Evolutionary conservation across 1,139 yeast species (phyloP).

Genomic region (Sugiyamaella grinbergsii): DNA sequence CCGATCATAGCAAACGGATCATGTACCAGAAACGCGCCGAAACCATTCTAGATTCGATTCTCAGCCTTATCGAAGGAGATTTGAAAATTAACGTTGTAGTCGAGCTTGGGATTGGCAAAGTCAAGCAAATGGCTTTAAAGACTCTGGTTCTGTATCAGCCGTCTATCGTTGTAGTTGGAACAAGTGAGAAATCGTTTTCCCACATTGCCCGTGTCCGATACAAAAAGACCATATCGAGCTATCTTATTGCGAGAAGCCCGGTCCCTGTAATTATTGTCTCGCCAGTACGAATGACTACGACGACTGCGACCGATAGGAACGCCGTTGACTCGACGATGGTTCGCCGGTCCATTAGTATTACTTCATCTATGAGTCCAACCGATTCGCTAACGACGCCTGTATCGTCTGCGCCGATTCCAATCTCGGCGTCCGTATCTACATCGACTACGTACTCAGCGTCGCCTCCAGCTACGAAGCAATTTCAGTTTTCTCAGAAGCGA

Average conservation of each 20-base stretch:
- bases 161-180: constrained; percentile 35
- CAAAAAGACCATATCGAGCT: constrained; percentile 33
- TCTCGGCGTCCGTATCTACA: background rate
- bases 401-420: background rate
- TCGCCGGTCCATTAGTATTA: constrained; percentile 8
- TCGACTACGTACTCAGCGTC: background rate
- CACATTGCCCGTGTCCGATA: constrained; percentile 31
- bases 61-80: constrained; percentile 26
- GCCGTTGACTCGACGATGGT: too few species aligned
- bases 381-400: background rate
- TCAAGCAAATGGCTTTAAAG: constrained; percentile 35
- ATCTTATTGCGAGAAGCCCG: constrained; percentile 35
- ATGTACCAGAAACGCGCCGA: constrained; percentile 33
- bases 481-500: constrained; percentile 6
- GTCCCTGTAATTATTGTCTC: constrained; percentile 37
- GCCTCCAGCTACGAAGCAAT: background rate
- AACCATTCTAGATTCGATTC: constrained; percentile 26
- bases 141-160: constrained; percentile 37
- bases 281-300: constrained; percentile 21
- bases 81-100: constrained; percentile 33
- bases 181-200: constrained; percentile 30
- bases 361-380: constrained; percentile 9
- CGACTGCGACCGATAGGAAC: too few species aligned
- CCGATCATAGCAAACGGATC: constrained; percentile 13
- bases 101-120: constrained; percentile 36